Conservation (phyloP, 1,284 basidiomycete genomes). For the Puccinia brachypodii region DNA sequence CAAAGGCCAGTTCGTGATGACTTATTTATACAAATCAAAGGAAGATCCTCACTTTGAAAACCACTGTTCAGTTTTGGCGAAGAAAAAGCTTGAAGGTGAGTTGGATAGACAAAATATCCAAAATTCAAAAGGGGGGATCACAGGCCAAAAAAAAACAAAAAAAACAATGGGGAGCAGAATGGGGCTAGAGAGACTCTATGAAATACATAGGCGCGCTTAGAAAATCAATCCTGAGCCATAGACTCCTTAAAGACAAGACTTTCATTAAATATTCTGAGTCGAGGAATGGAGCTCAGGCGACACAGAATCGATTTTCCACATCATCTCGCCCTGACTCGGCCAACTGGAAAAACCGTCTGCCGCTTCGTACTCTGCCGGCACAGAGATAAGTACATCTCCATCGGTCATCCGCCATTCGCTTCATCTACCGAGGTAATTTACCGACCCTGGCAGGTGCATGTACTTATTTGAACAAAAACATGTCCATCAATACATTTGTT, state of each 20-base stretch:
- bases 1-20: neutral
- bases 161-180: neutral
- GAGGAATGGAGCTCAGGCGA: neutral
- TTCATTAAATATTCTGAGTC: neutral
- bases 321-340: too few relatives aligned
- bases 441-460: too few relatives aligned
- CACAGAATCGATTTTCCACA: neutral
- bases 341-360: too few relatives aligned
- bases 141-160: neutral
- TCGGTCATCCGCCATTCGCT: too few relatives aligned
- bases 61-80: neutral
- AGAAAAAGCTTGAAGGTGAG: neutral
- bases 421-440: too few relatives aligned
- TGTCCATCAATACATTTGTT: too few relatives aligned
- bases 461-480: too few relatives aligned
- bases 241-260: neutral
- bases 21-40: neutral
- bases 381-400: too few relatives aligned
- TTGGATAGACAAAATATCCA: neutral
- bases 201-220: conserved; percentile 1
- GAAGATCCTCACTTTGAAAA: neutral
- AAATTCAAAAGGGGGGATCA: neutral
- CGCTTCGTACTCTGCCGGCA: too few relatives aligned
- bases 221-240: neutral
- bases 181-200: neutral